A percentile compares a stretch with the other conserved stretches of the same genome.
Evolutionary conservation across 2,329 filamentous ascomycete genomes (phyloP).

Genomic region (Neoarthrinium moseri): DNA sequence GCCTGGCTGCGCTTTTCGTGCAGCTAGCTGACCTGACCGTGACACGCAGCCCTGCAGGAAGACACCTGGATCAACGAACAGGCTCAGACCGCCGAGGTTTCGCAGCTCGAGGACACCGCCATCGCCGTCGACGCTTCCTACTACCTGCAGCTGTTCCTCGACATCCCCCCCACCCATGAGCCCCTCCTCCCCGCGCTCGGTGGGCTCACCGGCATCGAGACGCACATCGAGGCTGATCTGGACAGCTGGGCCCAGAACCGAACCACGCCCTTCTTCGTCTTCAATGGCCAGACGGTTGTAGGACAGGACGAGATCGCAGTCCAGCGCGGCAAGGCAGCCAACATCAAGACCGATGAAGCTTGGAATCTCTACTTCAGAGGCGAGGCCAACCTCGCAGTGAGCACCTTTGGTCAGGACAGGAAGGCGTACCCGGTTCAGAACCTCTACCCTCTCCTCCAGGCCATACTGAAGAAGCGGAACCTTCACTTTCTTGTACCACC

Average conservation of each 20-base stretch:
- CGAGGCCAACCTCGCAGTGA: slow-evolving; percentile 76
- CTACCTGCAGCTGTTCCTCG: slow-evolving; percentile 79
- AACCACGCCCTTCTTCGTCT: slow-evolving; percentile 84
- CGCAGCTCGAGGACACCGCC: slow-evolving; percentile 70
- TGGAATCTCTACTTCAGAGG: slow-evolving; percentile 86
- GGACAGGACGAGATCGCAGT: slow-evolving; percentile 71
- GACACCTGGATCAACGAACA: slow-evolving; percentile 40
- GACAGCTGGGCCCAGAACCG: slow-evolving; percentile 67
- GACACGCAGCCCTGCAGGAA: slow-evolving; percentile 33
- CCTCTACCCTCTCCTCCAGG: slow-evolving; percentile 75
- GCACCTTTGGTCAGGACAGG: slow-evolving; percentile 76
- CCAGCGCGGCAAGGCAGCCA: slow-evolving; percentile 63
- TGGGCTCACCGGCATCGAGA: slow-evolving; percentile 77
- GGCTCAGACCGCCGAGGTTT: slow-evolving; percentile 55
- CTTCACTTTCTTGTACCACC: slow-evolving; percentile 81
- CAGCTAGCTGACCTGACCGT: slow-evolving; percentile 16
- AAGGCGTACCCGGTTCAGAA: slow-evolving; percentile 69
- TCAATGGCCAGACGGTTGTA: slow-evolving; percentile 80
- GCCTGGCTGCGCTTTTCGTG: neutral
- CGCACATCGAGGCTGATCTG: slow-evolving; percentile 74
- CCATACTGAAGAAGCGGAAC: slow-evolving; percentile 65
- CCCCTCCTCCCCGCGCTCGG: slow-evolving; percentile 88
- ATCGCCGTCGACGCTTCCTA: slow-evolving; percentile 88
- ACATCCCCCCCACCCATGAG: slow-evolving; percentile 70
- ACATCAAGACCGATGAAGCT: slow-evolving; percentile 71